Evolutionary conservation across 371 early-diverging fungal genomes (phyloP), one percentile per base, ranked within the genome.

Genomic region (Mortierella polycephala): DNA sequence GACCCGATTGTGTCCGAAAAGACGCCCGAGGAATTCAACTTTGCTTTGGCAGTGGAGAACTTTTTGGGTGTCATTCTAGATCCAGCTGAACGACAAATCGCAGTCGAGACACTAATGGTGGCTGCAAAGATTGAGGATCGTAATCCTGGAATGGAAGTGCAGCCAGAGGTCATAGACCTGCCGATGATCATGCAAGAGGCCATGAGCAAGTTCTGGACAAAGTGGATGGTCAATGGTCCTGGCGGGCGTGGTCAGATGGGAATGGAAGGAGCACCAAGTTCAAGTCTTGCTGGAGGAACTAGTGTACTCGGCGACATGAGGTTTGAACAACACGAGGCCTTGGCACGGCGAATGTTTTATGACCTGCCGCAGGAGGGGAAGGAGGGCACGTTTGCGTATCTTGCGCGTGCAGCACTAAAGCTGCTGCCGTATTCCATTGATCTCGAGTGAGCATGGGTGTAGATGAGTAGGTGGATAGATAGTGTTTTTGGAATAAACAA

Each of bases 1-100:
- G 93, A 96, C 64, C 96, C 96, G 12, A 93, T 92, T 5, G 90
- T 95, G 7, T 89, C 91, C 44, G 95, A 95, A 72, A 93, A 91
- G 83, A 95, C 96, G 0, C 88, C 95, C 0, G 94, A 95, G 52
- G 95, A 95, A 62, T 89, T 88, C 83, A 91, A 88, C 76, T 89
- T 90, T 85, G 95, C 93, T 1, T 69, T 94, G 51, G 90, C 88
- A 47, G 91, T 95, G 0, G 95, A 95, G 67, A 80, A 83, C 55
- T 89, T 93, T 61, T 81, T 95, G 70, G 88, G 86, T 10, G 81
- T 79, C 57, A 88, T 93, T 44, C 73, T 83, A 8, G 95, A 96
- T 62, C 95, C 96, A 7, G 96, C 95, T 11, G 95, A 95, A 74
- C 90, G 94, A 23, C 94, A 94, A 81, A 84, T 94, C 45, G 92